Conservation (phyloP, 1,284 basidiomycete species). For the Rhodotorula mucilaginosa region DNA sequence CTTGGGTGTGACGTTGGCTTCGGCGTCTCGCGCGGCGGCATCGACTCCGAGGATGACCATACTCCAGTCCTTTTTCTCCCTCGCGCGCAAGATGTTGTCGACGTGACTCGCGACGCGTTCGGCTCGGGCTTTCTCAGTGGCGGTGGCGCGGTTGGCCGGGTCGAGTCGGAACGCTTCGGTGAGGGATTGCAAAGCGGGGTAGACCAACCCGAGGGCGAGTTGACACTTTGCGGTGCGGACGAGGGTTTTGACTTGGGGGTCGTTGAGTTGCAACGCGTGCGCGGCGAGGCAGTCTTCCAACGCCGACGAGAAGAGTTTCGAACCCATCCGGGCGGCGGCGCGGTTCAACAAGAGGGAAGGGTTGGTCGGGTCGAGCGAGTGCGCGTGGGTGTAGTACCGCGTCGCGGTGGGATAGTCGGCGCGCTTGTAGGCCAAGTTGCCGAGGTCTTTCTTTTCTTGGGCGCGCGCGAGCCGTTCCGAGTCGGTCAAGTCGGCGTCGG, state of each 20-base stretch:
- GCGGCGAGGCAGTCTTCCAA: conserved; percentile 76
- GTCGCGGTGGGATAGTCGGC: conserved; percentile 56
- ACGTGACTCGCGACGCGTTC: conserved; percentile 66
- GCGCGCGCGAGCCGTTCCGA: conserved; percentile 24
- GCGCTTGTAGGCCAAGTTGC: conserved; percentile 35
- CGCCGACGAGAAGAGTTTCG: conserved; percentile 71
- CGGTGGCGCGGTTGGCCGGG: conserved; percentile 63
- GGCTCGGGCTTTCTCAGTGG: conserved; percentile 61
- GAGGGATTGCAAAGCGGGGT: conserved; percentile 56
- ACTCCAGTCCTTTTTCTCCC: conserved; percentile 54
- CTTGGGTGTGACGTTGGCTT: conserved; percentile 56
- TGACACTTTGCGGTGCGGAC: conserved; percentile 76
- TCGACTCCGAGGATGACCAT: conserved; percentile 45
- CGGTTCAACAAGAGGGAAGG: conserved; percentile 78
- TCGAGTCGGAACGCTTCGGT: conserved; percentile 45
- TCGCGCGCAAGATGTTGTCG: conserved; percentile 65
- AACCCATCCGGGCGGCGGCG: conserved; percentile 77
- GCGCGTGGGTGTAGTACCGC: conserved; percentile 73
- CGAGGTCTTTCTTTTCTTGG: conserved; percentile 27
- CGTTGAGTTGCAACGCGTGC: conserved; percentile 57
- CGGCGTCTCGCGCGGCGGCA: conserved; percentile 64
- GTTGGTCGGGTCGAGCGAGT: conserved; percentile 65
- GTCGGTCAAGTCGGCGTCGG: conserved; percentile 28
- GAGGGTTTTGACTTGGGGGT: conserved; percentile 63
- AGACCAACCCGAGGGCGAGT: conserved; percentile 66